Base-by-base conservation (phyloP, 495 filamentous ascomycete species). In the Glonium stellatum region DNA sequence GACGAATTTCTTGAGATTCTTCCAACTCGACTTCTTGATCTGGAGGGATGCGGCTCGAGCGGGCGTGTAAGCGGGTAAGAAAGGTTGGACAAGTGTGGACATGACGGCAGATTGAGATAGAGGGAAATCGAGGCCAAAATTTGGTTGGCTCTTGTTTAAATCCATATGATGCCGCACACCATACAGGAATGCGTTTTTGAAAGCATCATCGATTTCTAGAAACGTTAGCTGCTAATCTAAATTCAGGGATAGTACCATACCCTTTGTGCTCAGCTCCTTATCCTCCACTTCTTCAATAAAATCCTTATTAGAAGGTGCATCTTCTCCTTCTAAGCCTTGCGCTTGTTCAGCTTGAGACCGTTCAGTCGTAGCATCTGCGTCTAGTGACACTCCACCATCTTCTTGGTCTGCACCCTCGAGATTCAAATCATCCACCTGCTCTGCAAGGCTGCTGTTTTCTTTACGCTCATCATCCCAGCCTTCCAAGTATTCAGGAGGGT, bases 21-120 rank as follows among this genome's bases (percentile, higher is more conserved):
- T 89, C 80, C 85, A 87, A 69, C 80, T 85, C 5, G 85, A 85
- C 71, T 86, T 89, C 73, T 88, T 89, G 68, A 89, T 84, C 63
- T 82, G 80, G 35, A 88, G 78, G 22, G 75, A 82, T 25, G 82
- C 77, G 12, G 79, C 75, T 67, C 83, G 77, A 22, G 77, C 74
- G 9, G 76, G 72, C 11, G 76, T 79, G 65, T 75, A 82, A 53
- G 80, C 78, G 0, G 87, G 87, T 6, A 89, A 76, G 62, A 84
- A 87, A 10, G 86, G 86, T 4, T 84, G 81, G 34, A 87, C 80
- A 46, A 88, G 74, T 52, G 79, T 80, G 22, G 85, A 82, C 55
- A 88, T 83, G 66, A 87, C 73, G 11, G 80, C 78, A 0, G 87
- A 88, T 18, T 85, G 83, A 13, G 80, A 76, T 1, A 89, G 73